phyloP scores from a whole-genome alignment of 768 basidiomycete genomes.

The Amanita polypyramis region DNA sequence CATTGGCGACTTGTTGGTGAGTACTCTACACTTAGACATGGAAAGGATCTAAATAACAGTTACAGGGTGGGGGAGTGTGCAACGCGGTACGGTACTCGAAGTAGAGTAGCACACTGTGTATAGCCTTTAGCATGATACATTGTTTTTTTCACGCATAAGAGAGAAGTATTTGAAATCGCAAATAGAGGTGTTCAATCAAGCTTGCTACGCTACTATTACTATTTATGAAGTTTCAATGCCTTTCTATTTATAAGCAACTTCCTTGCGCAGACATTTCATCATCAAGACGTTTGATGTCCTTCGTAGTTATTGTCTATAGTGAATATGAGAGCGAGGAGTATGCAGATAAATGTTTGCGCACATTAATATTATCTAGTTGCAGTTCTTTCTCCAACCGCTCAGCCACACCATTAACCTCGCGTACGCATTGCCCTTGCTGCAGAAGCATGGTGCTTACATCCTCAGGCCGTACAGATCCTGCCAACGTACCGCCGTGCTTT shows the following conservation, averaged over 20 bases:
- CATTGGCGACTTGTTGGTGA: conserved; percentile 94
- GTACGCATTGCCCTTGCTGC: conserved; percentile 13
- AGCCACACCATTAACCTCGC: conserved; percentile 18
- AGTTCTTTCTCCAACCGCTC: conserved; percentile 14
- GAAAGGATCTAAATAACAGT: not conserved
- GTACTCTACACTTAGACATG: conserved; percentile 19
- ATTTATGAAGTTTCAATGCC: too few species aligned
- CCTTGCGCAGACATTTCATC: too few species aligned
- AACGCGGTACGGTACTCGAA: conserved; percentile 75
- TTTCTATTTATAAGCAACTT: too few species aligned
- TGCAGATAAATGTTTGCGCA: not conserved
- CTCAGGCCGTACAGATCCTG: conserved; percentile 6
- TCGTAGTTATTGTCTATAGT: too few species aligned
- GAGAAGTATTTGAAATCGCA: too few species aligned
- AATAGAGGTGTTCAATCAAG: too few species aligned
- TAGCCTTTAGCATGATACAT: not conserved
- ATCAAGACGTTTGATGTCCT: too few species aligned
- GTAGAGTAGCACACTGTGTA: conserved; percentile 39
- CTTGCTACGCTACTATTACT: too few species aligned
- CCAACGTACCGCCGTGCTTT: conserved; percentile 15
- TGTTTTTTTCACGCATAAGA: not conserved
- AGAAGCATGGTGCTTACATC: conserved; percentile 15
- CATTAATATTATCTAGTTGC: conserved; percentile 5
- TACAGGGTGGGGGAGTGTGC: conserved; percentile 66
- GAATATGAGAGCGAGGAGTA: not conserved